phyloP scores from a whole-genome alignment of 2,329 filamentous ascomycete genomes.

The Ampelomyces quisqualis region DNA sequence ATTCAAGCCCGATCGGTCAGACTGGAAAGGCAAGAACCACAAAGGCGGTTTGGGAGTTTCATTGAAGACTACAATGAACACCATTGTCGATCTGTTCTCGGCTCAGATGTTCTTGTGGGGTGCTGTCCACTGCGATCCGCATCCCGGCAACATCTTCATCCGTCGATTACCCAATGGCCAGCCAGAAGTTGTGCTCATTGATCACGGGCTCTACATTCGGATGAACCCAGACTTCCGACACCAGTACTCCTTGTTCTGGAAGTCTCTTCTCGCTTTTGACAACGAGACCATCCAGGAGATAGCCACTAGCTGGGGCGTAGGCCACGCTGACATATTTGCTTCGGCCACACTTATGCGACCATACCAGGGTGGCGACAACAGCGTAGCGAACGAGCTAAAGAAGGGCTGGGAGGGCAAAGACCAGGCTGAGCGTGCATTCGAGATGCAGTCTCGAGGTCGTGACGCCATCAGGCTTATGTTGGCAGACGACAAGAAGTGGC shows the following conservation, averaged over 20 bases:
- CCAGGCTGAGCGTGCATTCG: slow-evolving; percentile 64
- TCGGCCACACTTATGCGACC: slow-evolving; percentile 86
- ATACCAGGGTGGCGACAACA: slow-evolving; percentile 79
- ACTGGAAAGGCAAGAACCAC: slow-evolving; percentile 71
- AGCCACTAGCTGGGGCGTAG: slow-evolving; percentile 80
- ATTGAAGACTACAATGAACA: slow-evolving; percentile 87
- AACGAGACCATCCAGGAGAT: slow-evolving; percentile 74
- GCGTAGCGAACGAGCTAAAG: slow-evolving; percentile 61
- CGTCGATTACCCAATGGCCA: slow-evolving; percentile 78
- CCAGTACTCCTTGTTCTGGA: slow-evolving; percentile 91
- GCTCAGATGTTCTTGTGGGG: slow-evolving; percentile 98
- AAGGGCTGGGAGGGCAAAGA: slow-evolving; percentile 57
- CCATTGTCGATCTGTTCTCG: slow-evolving; percentile 94
- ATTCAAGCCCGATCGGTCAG: slow-evolving; percentile 76
- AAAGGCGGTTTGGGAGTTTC: slow-evolving; percentile 82
- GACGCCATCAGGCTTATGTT: slow-evolving; percentile 76
- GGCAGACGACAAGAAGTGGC: slow-evolving; percentile 83
- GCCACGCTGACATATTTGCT: slow-evolving; percentile 86
- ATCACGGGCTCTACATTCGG: slow-evolving; percentile 93
- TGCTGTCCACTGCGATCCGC: slow-evolving; percentile 91
- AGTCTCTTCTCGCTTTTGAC: slow-evolving; percentile 89
- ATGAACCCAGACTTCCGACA: slow-evolving; percentile 81
- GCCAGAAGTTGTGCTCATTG: slow-evolving; percentile 89
- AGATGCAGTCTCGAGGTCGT: slow-evolving; percentile 74
- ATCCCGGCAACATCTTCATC: slow-evolving; percentile 96